These are phyloP conservation scores for Thymus mandschuricus DNA, from an alignment of 257 asterid genomes.

Conservation along the genomic window DNA sequence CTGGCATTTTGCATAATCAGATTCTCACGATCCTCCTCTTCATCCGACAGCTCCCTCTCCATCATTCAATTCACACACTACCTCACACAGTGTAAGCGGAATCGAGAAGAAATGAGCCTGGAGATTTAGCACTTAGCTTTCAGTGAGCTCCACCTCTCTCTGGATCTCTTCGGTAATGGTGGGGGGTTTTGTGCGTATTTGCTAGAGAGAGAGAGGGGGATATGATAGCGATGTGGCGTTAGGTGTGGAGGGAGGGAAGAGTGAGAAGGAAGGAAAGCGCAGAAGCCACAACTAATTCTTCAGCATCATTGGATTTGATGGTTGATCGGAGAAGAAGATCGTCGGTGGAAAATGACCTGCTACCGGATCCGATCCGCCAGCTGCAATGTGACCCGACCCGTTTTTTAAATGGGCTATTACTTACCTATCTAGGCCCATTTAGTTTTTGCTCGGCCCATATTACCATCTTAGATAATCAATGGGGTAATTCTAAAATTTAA, in stretches of 20 bases:
- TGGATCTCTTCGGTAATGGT: slow-evolving; percentile 11
- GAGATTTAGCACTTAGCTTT: not conserved
- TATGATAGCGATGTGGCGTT: not conserved
- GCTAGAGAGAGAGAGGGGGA: slow-evolving; percentile 8
- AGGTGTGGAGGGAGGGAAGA: slow-evolving; percentile 34
- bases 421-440: not conserved
- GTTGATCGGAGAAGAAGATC: slow-evolving; percentile 41
- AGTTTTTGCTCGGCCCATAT: not conserved
- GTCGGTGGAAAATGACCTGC: slow-evolving; percentile 49
- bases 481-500: no score
- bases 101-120: slow-evolving; percentile 25
- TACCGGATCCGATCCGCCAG: slow-evolving; percentile 22
- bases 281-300: slow-evolving; percentile 29
- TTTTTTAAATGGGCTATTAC: not conserved
- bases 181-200: slow-evolving; percentile 20
- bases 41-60: slow-evolving; percentile 75
- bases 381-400: slow-evolving; percentile 11
- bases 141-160: not conserved
- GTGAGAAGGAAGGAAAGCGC: slow-evolving; percentile 40
- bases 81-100: slow-evolving; percentile 3
- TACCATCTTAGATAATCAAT: no score
- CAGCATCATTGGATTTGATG: slow-evolving; percentile 25
- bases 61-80: slow-evolving; percentile 32
- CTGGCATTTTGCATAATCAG: slow-evolving; percentile 66
- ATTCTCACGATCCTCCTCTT: slow-evolving; percentile 78